phyloP scores from a whole-genome alignment of 257 asterid species.

The Solanum neorickii region DNA sequence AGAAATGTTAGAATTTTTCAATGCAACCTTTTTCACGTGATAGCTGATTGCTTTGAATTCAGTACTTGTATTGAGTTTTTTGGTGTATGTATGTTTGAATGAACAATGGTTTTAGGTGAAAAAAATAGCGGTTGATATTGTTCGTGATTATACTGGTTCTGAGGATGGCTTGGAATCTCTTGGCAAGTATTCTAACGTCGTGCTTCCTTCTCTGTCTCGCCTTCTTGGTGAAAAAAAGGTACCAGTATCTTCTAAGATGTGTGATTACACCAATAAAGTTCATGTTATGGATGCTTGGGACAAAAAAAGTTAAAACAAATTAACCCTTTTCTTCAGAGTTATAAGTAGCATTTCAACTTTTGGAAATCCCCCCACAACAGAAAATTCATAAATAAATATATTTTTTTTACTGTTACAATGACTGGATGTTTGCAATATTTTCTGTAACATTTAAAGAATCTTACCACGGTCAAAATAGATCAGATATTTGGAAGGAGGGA shows the following conservation, averaged over 20 bases:
- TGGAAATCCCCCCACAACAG: background rate
- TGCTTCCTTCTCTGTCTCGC: constrained; percentile 45
- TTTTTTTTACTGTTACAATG: background rate
- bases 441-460: background rate
- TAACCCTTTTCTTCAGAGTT: background rate
- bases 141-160: constrained; percentile 90
- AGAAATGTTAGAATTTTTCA: background rate
- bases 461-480: background rate
- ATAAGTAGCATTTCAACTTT: background rate
- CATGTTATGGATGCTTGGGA: background rate
- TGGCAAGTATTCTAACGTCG: constrained; percentile 37
- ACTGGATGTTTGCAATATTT: background rate
- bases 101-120: constrained; percentile 31
- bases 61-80: background rate
- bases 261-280: background rate
- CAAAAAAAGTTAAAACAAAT: background rate
- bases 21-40: background rate
- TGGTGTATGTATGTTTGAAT: background rate
- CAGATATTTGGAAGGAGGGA: background rate
- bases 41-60: background rate
- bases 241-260: background rate
- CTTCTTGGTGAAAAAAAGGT: constrained; percentile 76
- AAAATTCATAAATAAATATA: background rate
- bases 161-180: constrained; percentile 81
- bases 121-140: constrained; percentile 68